These are phyloP conservation scores for Aspergillus luchuensis DNA, from an alignment of 2,329 filamentous ascomycete species.

Conservation along the genomic window DNA sequence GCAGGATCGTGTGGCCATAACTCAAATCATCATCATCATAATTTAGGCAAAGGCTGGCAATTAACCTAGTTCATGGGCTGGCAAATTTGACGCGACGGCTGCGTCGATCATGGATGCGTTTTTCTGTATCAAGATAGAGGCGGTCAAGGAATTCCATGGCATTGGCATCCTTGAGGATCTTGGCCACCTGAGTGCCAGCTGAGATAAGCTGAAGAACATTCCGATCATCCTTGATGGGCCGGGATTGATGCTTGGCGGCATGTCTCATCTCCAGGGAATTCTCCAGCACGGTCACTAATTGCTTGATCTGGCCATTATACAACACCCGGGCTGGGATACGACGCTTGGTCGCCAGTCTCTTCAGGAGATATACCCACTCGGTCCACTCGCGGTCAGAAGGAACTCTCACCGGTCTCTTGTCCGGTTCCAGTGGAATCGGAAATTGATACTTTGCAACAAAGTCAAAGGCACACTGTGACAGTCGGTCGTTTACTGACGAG, in stretches of 20 bases:
- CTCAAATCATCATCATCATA: conserved; percentile 13
- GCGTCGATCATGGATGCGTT: conserved; percentile 70
- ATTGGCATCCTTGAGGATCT: conserved; percentile 79
- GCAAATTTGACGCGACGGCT: conserved; percentile 41
- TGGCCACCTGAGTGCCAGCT: conserved; percentile 82
- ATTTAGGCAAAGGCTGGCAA: conserved; percentile 6
- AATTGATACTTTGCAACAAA: conserved; percentile 92
- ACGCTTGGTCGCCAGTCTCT: conserved; percentile 80
- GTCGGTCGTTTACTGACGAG: conserved; percentile 76
- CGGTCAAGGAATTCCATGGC: conserved; percentile 81
- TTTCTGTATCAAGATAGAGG: conserved; percentile 80
- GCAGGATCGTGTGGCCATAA: conserved; percentile 8
- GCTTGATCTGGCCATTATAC: conserved; percentile 89
- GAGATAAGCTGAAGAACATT: conserved; percentile 87
- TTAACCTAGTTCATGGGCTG: conserved; percentile 26
- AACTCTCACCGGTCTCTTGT: conserved; percentile 74
- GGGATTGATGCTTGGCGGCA: conserved; percentile 78
- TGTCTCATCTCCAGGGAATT: conserved; percentile 88
- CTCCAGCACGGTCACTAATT: conserved; percentile 83
- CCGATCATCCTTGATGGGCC: conserved; percentile 82
- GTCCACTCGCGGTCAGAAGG: conserved; percentile 84
- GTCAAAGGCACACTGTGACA: conserved; percentile 84
- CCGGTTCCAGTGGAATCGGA: conserved; percentile 78
- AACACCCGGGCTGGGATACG: conserved; percentile 80
- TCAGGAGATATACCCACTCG: conserved; percentile 86